These are phyloP conservation scores for Diaporthe sp. DNA, from an alignment of 2,329 filamentous ascomycete species.

Conservation along the genomic window DNA sequence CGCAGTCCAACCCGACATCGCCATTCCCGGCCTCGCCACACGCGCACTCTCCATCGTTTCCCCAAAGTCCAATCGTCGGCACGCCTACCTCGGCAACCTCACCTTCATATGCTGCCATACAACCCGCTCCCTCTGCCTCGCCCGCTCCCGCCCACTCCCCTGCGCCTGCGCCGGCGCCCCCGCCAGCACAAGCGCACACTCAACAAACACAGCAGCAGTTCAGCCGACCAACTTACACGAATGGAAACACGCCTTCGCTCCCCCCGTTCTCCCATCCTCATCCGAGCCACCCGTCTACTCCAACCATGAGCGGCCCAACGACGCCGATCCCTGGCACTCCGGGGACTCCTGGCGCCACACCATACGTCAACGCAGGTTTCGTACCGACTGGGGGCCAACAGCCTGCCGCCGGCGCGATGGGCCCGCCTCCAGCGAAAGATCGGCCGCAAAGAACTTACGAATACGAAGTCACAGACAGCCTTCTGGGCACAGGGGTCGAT, in stretches of 20 bases:
- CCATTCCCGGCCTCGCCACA: constrained; percentile 31
- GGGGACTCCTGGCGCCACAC: constrained; percentile 36
- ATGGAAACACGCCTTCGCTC: constrained; percentile 46
- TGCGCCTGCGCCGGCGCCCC: background rate
- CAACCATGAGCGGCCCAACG: constrained; percentile 27
- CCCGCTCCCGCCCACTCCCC: constrained; percentile 43
- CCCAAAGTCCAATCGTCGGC: constrained; percentile 32
- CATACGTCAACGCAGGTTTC: constrained; percentile 30
- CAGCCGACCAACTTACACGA: constrained; percentile 43
- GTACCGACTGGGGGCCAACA: constrained; percentile 45
- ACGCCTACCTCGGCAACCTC: constrained; percentile 49
- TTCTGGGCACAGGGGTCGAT: constrained; percentile 89
- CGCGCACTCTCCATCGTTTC: constrained; percentile 11
- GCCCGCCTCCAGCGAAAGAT: constrained; percentile 72
- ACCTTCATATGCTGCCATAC: constrained; percentile 54
- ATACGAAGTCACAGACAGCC: constrained; percentile 85
- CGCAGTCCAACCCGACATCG: constrained; percentile 37
- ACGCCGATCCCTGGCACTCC: constrained; percentile 34
- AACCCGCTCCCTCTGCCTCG: constrained; percentile 43
- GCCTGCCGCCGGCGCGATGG: constrained; percentile 62
- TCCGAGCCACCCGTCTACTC: constrained; percentile 15
- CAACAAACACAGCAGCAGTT: constrained; percentile 46
- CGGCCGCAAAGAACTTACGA: constrained; percentile 72
- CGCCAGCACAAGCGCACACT: constrained; percentile 6
- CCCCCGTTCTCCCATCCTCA: constrained; percentile 40